These are phyloP conservation scores for Atkinsonella texensis DNA, from an alignment of 2,329 filamentous ascomycete genomes.

Conservation along the genomic window DNA sequence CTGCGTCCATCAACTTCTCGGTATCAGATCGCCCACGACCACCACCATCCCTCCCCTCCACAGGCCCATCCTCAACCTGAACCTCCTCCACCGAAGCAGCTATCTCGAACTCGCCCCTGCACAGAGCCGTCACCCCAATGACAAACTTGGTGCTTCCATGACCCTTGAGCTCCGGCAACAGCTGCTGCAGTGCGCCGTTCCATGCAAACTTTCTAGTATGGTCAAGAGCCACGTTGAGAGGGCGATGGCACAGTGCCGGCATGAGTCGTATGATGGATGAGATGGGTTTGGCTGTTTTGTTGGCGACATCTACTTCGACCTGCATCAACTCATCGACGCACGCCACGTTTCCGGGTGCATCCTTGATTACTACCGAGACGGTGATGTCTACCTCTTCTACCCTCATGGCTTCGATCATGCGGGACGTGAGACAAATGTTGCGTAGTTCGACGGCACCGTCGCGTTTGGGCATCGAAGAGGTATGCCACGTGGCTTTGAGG, in stretches of 20 bases:
- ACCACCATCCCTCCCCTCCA: constrained; percentile 13
- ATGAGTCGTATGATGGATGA: constrained; percentile 63
- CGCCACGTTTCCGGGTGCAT: constrained; percentile 13
- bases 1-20: constrained; percentile 44
- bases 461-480: constrained; percentile 36
- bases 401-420: constrained; percentile 75
- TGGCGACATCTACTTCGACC: constrained; percentile 59
- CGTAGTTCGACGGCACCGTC: constrained; percentile 65
- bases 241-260: constrained; percentile 63
- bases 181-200: constrained; percentile 73
- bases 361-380: constrained; percentile 26
- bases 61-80: constrained; percentile 26
- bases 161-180: constrained; percentile 50
- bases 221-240: constrained; percentile 62
- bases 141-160: constrained; percentile 47
- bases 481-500: constrained; percentile 61
- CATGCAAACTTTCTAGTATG: constrained; percentile 71
- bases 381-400: constrained; percentile 63
- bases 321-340: constrained; percentile 47
- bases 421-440: constrained; percentile 56
- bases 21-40: constrained; percentile 37
- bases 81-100: constrained; percentile 74
- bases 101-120: constrained; percentile 72
- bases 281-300: constrained; percentile 57
- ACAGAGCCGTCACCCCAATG: constrained; percentile 63